These are phyloP conservation scores for Mycena capillaripes DNA, from an alignment of 768 basidiomycete genomes.

Conservation along the genomic window DNA sequence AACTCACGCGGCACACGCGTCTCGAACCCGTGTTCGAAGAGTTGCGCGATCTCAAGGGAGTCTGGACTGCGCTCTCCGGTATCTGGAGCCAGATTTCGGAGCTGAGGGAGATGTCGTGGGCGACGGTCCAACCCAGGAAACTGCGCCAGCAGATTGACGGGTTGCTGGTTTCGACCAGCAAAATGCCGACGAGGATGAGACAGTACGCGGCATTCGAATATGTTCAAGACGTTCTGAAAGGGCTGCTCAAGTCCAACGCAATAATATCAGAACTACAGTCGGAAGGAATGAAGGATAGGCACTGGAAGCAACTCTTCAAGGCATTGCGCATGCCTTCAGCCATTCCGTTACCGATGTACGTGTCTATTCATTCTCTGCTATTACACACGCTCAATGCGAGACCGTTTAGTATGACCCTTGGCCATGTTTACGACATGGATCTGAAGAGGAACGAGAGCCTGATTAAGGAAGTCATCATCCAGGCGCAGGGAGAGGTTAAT, in stretches of 20 bases:
- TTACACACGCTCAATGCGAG: constrained; percentile 12
- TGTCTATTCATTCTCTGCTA: constrained; percentile 15
- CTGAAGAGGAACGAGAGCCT: constrained; percentile 91
- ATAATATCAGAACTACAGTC: constrained; percentile 96
- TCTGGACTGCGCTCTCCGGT: constrained; percentile 98
- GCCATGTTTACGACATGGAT: constrained; percentile 97
- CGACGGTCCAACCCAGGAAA: constrained; percentile 94
- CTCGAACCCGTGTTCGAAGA: constrained; percentile 96
- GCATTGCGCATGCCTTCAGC: constrained; percentile 80
- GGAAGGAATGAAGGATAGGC: constrained; percentile 96
- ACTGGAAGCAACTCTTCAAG: constrained; percentile 99
- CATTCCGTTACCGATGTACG: constrained; percentile 82
- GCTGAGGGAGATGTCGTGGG: constrained; percentile 90
- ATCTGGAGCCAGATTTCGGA: constrained; percentile 96
- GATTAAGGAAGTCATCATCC: constrained; percentile 96
- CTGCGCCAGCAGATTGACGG: constrained; percentile 93
- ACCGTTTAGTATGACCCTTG: constrained; percentile 85
- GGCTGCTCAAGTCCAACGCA: constrained; percentile 89
- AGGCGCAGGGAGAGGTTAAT: constrained; percentile 95
- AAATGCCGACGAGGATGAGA: constrained; percentile 99
- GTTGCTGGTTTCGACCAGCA: constrained; percentile 93
- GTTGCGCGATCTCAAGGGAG: constrained; percentile 94
- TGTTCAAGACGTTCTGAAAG: constrained; percentile 91
- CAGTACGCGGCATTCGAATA: constrained; percentile 99
- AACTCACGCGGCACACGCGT: constrained; percentile 89